Evolutionary conservation across 2,329 filamentous ascomycete species (phyloP), one percentile per base, ranked within the genome.

Genomic region (Zymoseptoria passerinii): DNA sequence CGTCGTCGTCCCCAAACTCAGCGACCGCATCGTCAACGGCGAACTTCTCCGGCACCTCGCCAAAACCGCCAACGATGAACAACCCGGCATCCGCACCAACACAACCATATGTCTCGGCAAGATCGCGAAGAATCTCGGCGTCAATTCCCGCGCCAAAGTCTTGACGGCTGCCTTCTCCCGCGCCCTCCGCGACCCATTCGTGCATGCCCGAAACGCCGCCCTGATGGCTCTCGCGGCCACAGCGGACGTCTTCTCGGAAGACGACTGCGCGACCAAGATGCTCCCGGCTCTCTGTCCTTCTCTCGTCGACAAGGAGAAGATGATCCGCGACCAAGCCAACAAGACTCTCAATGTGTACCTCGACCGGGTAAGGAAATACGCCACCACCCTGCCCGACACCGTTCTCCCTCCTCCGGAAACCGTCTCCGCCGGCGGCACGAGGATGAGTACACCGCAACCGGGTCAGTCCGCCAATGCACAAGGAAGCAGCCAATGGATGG

Each of bases 51-150:
- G 88, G 67, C 88, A 95, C 69, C 81, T 99, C 28, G 94, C 94
- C 50, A 96, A 95, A 73, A 96, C 92, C 1, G 91, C 94, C 51
- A 99, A 97, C 67, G 94, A 99, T 63, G 94, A 97, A 67, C 92
- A 99, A 69, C 91, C 94, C 0, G 94, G 94, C 0, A 99, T 99
- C 64, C 84, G 94, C 61, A 99, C 94, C 8, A 99, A 99, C 72
- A 99, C 94, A 0, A 99, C 94, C 1, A 99, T 99, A 57, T 97
- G 92, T 71, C 77, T 99, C 0, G 94, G 94, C 20, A 97, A 96
- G 70, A 96, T 99, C 66, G 92, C 94, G 13, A 92, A 90, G 67
- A 88, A 95, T 67, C 79, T 99, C 0, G 90, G 90, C 1, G 79
- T 82, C 1, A 78, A 76, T 64, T 90, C 89, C 3, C 82, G 94